Evolutionary conservation across 768 basidiomycete genomes (phyloP).

Genomic region (Leccinum obscurum): DNA sequence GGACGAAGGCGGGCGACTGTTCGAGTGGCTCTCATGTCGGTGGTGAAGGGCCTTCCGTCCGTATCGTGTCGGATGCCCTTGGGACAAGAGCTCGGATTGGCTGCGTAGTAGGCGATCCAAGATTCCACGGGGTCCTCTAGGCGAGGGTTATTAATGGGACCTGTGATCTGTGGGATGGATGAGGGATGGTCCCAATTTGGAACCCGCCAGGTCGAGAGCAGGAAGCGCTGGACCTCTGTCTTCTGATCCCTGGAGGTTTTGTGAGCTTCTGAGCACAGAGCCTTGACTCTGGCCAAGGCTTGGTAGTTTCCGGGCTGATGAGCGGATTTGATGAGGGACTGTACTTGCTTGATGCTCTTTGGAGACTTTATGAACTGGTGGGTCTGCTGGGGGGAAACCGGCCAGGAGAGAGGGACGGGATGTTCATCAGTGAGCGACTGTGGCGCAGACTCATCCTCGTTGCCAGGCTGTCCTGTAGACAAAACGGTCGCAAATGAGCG

Average conservation of each 20-base stretch:
- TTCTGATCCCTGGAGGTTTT: conserved; percentile 44
- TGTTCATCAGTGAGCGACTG: conserved; percentile 28
- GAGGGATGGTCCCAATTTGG: conserved; percentile 35
- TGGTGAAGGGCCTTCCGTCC: conserved; percentile 37
- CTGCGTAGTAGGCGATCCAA: conserved; percentile 47
- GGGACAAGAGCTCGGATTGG: conserved; percentile 47
- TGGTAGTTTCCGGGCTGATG: conserved; percentile 44
- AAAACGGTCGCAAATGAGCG: conserved; percentile 36
- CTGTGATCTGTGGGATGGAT: conserved; percentile 20
- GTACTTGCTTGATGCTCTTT: conserved; percentile 41
- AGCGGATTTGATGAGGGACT: conserved; percentile 43
- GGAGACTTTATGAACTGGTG: conserved; percentile 27
- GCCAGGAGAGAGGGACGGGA: conserved; percentile 24
- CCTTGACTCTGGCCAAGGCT: conserved; percentile 43
- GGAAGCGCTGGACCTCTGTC: conserved; percentile 43
- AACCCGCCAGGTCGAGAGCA: conserved; percentile 46
- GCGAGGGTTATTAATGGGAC: conserved; percentile 42
- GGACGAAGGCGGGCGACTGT: conserved; percentile 51
- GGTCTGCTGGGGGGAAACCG: conserved; percentile 15
- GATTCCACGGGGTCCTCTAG: conserved; percentile 46
- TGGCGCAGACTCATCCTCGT: conserved; percentile 26
- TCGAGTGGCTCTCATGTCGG: conserved; percentile 48
- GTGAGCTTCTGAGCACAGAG: conserved; percentile 46
- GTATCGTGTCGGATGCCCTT: conserved; percentile 46
- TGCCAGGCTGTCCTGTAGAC: conserved; percentile 28